A percentile compares a stretch with the other conserved stretches of the same genome.
Evolutionary conservation across 2,329 filamentous ascomycete genomes (phyloP).

Genomic region (Fusarium brevicatenulatum): DNA sequence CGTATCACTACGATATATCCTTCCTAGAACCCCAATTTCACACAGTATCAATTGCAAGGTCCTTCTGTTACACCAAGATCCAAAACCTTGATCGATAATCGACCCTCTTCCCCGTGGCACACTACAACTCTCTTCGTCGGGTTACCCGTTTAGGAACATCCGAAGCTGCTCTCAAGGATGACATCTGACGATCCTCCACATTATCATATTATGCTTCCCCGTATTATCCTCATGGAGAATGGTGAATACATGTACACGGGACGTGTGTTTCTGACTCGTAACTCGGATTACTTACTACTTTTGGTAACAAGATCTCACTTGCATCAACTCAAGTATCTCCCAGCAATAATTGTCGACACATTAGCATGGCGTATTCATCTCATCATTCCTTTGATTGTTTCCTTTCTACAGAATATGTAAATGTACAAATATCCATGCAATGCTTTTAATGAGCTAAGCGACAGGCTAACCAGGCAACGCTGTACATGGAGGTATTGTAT

Average conservation of each 20-base stretch:
- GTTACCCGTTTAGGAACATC: conserved; percentile 34
- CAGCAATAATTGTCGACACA: background rate
- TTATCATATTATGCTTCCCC: background rate
- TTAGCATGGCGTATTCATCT: background rate
- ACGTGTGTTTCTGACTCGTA: background rate
- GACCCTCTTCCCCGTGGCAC: conserved; percentile 9
- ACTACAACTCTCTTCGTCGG: conserved; percentile 6
- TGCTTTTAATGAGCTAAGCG: conserved; percentile 13
- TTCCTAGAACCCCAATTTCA: background rate
- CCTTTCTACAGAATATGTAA: conserved; percentile 26
- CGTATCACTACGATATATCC: background rate
- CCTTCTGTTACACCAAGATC: background rate
- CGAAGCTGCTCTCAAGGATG: conserved; percentile 6
- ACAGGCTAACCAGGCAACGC: conserved; percentile 4
- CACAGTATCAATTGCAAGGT: background rate
- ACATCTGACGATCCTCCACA: conserved; percentile 28
- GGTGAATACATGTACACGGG: background rate
- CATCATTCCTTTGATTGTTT: conserved; percentile 25
- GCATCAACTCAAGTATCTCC: background rate
- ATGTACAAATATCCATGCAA: conserved; percentile 14
- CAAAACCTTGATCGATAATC: background rate
- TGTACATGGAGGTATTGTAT: conserved; percentile 34
- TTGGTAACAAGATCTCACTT: background rate
- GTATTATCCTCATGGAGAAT: background rate
- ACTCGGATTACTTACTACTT: background rate